Percentiles rank a stretch among this genome's conserved stretches.
Evolutionary conservation across 495 filamentous ascomycete species (phyloP).

Genomic region (Lichina pygmaea): DNA sequence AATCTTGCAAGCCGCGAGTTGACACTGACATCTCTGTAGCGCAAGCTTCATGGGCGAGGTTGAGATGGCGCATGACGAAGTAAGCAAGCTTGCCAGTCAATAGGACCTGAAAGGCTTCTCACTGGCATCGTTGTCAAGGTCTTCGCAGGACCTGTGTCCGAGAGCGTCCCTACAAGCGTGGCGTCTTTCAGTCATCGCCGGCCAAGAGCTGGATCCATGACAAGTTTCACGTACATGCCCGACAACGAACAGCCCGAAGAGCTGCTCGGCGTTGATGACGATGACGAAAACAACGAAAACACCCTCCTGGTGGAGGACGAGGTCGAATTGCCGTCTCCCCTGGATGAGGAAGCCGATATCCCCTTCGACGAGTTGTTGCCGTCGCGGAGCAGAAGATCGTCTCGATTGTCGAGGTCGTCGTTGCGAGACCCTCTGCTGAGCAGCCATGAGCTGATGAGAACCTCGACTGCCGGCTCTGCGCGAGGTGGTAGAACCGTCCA

Average conservation of each 20-base stretch:
- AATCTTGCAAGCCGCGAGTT: background rate
- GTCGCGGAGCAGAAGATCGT: constrained; percentile 25
- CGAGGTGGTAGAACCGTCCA: constrained; percentile 37
- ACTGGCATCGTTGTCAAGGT: constrained; percentile 23
- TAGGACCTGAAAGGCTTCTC: background rate
- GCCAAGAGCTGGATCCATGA: constrained; percentile 44
- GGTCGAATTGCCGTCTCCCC: constrained; percentile 13
- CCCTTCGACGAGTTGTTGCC: constrained; percentile 3
- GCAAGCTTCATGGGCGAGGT: constrained; percentile 76
- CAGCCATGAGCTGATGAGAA: constrained; percentile 27
- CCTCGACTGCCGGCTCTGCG: constrained; percentile 27
- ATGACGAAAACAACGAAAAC: constrained; percentile 26
- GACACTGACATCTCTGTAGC: constrained; percentile 10
- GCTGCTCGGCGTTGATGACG: constrained; percentile 23
- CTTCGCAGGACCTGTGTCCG: constrained; percentile 78
- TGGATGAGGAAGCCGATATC: background rate
- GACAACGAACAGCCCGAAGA: constrained; percentile 23
- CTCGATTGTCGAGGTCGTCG: constrained; percentile 25
- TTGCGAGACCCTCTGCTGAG: constrained; percentile 48
- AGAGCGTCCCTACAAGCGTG: constrained; percentile 76
- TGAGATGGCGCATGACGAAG: constrained; percentile 97
- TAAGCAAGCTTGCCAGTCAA: constrained; percentile 8
- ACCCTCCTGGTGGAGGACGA: constrained; percentile 15
- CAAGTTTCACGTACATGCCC: constrained; percentile 79
- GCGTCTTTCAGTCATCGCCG: constrained; percentile 68